A percentile compares a stretch with the other conserved stretches of the same genome.
phyloP scores from a whole-genome alignment of 306 rosid genomes.

The Chamaecrista fasciculata region DNA sequence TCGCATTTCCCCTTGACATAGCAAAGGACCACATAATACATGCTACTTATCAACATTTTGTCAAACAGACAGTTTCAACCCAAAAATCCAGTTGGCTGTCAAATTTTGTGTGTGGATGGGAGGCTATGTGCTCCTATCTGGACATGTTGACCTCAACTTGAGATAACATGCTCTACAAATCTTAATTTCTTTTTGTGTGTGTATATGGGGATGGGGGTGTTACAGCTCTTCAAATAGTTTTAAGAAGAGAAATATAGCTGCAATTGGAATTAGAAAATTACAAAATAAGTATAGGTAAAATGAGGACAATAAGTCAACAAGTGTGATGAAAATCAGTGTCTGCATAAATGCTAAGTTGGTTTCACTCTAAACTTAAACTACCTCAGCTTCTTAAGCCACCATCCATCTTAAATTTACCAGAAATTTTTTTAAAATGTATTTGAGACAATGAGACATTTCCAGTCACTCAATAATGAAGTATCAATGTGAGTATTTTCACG shows the following conservation, averaged over 20 bases:
- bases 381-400: background rate
- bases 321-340: background rate
- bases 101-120: background rate
- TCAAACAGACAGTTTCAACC: background rate
- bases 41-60: background rate
- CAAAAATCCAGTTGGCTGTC: background rate
- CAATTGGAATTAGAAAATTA: background rate
- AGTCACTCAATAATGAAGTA: background rate
- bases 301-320: background rate
- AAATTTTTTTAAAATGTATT: background rate
- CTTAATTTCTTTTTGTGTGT: too few species aligned
- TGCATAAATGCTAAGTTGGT: background rate
- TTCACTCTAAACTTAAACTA: background rate
- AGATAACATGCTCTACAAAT: background rate
- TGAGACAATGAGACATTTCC: slow-evolving; percentile 5
- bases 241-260: too few species aligned
- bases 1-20: background rate
- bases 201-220: too few species aligned
- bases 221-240: too few species aligned
- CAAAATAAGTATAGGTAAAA: background rate
- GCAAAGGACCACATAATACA: background rate
- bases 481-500: too few species aligned
- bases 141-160: background rate
- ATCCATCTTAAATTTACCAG: slow-evolving; percentile 3
- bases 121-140: background rate